Evolutionary conservation across 176 grass and related monocot species (phyloP), one percentile per base, ranked within the genome.

Genomic region (Ampelocalamus luodianensis): DNA sequence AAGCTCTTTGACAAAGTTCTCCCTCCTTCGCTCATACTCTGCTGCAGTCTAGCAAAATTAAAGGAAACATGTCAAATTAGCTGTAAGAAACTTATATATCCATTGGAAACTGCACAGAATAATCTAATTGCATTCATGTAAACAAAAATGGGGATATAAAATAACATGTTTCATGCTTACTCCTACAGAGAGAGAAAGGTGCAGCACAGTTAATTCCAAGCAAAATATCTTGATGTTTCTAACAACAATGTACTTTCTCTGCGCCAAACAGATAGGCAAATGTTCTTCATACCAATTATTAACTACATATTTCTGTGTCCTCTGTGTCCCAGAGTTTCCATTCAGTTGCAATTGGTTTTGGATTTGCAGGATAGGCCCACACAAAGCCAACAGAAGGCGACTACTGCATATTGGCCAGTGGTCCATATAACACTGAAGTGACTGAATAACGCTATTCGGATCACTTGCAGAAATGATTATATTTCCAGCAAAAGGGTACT

Each of bases 1-100:
- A 15, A 99, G 90, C 84, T 99, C 96, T 78, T 99, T 96, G 37
- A 92, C 36, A 68, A 99, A 99, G 43, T 99, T 99, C 59, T 99
- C 93, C 90, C 90, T 92, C 59, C 96, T 89, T 79, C 91, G 87
- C 71, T 94, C 89, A 85, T 89, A 95, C 78, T 99, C 96, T 50
- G 96, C 96, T 27, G 93, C 93, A 67, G 91, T 91, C 96, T 99
- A 61, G 49, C 66, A 90, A 83, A 60, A 80, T 16, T 53, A 80
- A 84, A 82, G 17, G 18, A 83, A 40, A 78, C 29, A 63, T 81
- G 29, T 68, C 80, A 83, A 82, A 77, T 77, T 63, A 73, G 58
- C 13, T 77, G 43, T 14, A 77, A 9, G 37, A 71, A 83, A 73
- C 17, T 54, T 53, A 62, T 68, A 70, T 26, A 50, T 27, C 2